These are phyloP conservation scores for Selenicereus undatus DNA, from an alignment of 148 eudicot species.

Conservation along the genomic window DNA sequence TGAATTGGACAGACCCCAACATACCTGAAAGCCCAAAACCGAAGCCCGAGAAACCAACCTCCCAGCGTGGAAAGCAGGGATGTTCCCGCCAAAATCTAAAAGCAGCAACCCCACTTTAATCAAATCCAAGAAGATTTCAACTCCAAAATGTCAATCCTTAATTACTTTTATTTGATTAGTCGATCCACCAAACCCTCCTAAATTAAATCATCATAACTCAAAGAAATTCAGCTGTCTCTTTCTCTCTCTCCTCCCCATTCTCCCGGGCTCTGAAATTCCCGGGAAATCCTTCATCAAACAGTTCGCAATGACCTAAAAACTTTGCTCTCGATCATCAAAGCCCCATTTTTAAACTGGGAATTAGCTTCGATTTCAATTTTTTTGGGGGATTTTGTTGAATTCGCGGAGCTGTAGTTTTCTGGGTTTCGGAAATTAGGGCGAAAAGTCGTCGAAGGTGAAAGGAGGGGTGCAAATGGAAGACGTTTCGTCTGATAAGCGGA, in stretches of 20 bases:
- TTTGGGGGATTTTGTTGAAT: too few relatives aligned
- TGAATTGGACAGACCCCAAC: neutral
- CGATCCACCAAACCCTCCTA: too few relatives aligned
- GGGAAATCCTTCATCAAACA: neutral
- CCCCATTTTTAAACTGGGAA: neutral
- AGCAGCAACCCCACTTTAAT: neutral
- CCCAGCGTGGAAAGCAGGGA: neutral
- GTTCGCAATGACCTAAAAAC: neutral
- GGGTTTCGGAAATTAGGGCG: neutral
- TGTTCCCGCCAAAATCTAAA: conserved; percentile 1
- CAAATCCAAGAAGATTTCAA: too few relatives aligned
- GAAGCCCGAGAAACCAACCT: neutral
- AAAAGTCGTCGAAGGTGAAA: conserved; percentile 26
- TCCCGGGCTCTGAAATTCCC: neutral
- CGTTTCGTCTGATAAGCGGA: conserved; percentile 13
- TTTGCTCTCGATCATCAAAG: neutral
- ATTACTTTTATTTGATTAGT: too few relatives aligned
- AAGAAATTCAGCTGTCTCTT: neutral
- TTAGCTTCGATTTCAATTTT: neutral
- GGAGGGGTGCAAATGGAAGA: conserved; percentile 56
- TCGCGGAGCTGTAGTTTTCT: neutral
- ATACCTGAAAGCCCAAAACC: neutral
- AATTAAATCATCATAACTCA: too few relatives aligned
- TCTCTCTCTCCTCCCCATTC: neutral
- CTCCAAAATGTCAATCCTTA: too few relatives aligned